phyloP scores from a whole-genome alignment of 106 monocot genomes.

The Hemerocallis citrina region DNA sequence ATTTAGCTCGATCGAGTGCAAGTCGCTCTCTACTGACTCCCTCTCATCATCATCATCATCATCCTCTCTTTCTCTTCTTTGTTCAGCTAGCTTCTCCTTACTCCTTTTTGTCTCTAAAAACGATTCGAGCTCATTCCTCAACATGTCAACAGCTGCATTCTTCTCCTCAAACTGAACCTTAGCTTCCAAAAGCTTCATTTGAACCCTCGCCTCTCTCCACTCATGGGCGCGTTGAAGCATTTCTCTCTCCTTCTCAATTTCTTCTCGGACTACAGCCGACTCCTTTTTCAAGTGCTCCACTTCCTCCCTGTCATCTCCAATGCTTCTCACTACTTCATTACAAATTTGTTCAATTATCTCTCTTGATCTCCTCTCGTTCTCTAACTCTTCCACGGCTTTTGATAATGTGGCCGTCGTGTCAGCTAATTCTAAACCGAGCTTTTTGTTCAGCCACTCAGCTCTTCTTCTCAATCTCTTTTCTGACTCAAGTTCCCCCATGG shows the following conservation, averaged over 20 bases:
- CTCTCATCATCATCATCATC: constrained; percentile 7
- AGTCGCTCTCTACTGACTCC: constrained; percentile 44
- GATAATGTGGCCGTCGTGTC: constrained; percentile 23
- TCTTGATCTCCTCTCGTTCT: constrained; percentile 56
- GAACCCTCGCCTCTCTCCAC: constrained; percentile 73
- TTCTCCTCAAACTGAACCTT: constrained; percentile 72
- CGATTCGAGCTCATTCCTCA: constrained; percentile 62
- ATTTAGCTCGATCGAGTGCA: constrained; percentile 77
- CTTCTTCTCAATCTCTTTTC: constrained; percentile 51
- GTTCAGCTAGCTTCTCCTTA: not conserved
- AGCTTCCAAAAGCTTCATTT: constrained; percentile 78
- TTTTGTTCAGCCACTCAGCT: constrained; percentile 47
- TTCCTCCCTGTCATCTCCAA: constrained; percentile 51
- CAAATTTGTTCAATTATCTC: constrained; percentile 50
- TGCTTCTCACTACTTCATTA: constrained; percentile 42
- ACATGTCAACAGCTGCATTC: constrained; percentile 56
- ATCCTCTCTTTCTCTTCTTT: constrained; percentile 5
- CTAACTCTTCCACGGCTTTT: constrained; percentile 34
- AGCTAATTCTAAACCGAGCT: constrained; percentile 31
- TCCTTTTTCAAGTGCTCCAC: constrained; percentile 49
- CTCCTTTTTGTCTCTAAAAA: constrained; percentile 31
- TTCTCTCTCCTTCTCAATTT: constrained; percentile 61
- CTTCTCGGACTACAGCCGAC: constrained; percentile 36
- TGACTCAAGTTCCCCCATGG: constrained; percentile 38
- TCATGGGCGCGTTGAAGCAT: constrained; percentile 84